Evolutionary conservation across 176 grass and related monocot genomes (phyloP).

Genomic region (Coix lacrymajobi): DNA sequence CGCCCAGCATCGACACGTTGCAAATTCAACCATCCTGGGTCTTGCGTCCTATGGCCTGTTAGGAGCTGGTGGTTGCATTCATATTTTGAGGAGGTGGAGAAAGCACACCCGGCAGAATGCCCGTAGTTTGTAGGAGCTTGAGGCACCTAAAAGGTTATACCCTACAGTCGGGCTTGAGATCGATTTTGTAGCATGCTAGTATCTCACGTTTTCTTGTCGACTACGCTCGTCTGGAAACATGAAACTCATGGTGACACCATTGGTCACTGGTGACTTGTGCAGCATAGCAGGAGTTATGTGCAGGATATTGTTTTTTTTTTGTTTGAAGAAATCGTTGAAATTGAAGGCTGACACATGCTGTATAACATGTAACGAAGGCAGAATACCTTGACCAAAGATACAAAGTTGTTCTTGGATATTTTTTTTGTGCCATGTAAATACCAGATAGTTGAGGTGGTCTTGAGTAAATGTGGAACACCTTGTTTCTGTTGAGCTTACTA

Average conservation of each 20-base stretch:
- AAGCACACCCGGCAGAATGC: constrained; percentile 56
- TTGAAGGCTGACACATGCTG: neutral
- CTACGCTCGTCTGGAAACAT: neutral
- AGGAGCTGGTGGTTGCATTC: constrained; percentile 50
- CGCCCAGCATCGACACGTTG: constrained; percentile 31
- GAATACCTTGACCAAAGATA: neutral
- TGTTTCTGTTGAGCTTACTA: too few relatives aligned
- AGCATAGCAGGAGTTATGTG: neutral
- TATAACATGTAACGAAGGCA: neutral
- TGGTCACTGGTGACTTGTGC: neutral
- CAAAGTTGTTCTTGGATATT: neutral
- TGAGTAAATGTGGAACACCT: too few relatives aligned
- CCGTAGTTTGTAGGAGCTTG: constrained; percentile 40
- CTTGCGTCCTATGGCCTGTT: constrained; percentile 60
- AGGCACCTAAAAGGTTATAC: neutral
- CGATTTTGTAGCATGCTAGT: constrained; percentile 10
- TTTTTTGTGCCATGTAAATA: too few relatives aligned
- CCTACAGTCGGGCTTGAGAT: neutral
- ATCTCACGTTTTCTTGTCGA: neutral
- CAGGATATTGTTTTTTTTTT: neutral
- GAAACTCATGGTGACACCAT: neutral
- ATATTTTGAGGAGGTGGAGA: constrained; percentile 57
- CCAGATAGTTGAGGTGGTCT: too few relatives aligned
- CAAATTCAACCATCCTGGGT: constrained; percentile 71
- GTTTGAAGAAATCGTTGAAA: neutral